phyloP scores from a whole-genome alignment of 768 basidiomycete species.

The Ephemerocybe angulata region DNA sequence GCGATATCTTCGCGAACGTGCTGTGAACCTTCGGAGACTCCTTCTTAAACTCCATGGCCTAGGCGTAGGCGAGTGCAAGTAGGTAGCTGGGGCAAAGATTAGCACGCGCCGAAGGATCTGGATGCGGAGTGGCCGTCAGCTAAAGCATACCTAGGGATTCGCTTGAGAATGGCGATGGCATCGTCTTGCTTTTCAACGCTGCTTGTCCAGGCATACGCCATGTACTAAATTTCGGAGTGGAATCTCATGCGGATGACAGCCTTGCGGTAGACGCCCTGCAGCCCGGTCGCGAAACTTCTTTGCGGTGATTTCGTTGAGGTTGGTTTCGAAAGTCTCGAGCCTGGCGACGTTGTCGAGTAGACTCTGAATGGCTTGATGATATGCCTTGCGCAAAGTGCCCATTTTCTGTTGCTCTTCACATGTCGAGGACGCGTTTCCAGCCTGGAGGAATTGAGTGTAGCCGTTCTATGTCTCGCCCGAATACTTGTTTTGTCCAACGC shows the following conservation, averaged over 20 bases:
- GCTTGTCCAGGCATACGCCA: conserved; percentile 83
- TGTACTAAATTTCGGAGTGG: conserved; percentile 95
- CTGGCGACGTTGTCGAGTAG: conserved; percentile 94
- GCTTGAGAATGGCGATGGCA: conserved; percentile 79
- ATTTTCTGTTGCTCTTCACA: conserved; percentile 97
- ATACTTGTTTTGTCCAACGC: conserved; percentile 90
- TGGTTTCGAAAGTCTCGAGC: conserved; percentile 87
- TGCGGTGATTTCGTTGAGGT: conserved; percentile 86
- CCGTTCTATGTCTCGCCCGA: conserved; percentile 92
- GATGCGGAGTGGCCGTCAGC: conserved; percentile 86
- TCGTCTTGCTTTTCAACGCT: conserved; percentile 78
- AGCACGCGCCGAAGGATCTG: conserved; percentile 27
- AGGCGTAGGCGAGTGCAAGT: conserved; percentile 86
- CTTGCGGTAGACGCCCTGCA: conserved; percentile 83
- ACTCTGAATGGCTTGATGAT: conserved; percentile 91
- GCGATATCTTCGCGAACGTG: conserved; percentile 71
- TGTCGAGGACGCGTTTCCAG: conserved; percentile 75
- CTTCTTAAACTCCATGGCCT: conserved; percentile 57
- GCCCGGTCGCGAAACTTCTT: conserved; percentile 87
- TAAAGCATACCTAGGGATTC: conserved; percentile 84
- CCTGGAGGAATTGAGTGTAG: conserved; percentile 85
- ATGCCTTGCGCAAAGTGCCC: conserved; percentile 87
- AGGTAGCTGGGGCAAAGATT: conserved; percentile 59
- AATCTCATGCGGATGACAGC: conserved; percentile 90
- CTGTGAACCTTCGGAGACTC: conserved; percentile 66